Evolutionary conservation across 306 rosid genomes (phyloP), one percentile per base, ranked within the genome.

Genomic region (Herpetospermum pedunculosum): DNA sequence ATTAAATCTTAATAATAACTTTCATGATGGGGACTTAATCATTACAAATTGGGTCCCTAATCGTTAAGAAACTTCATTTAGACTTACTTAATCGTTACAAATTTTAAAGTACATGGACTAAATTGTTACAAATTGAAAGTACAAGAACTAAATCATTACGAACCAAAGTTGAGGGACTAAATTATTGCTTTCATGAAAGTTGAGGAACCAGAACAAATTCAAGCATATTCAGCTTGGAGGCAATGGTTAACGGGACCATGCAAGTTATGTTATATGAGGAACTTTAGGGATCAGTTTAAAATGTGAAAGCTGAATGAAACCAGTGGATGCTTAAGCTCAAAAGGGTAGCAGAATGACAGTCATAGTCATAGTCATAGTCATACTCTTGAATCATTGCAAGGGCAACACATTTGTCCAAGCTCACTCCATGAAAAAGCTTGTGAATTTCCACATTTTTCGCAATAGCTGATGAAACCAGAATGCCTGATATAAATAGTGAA

Each of bases 361-460:
- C n/a, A 59, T 48, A 48, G 6, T n/a, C n/a, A n/a, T 29, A 28
- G 77, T 53, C 40, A 54, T 40, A 15, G 19, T 37, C 52, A 58
- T 84, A 90, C 98, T 88, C 83, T 74, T 49, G 95, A 72, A 68
- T 64, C 46, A 57, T 80, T 81, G 87, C 95, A 91, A 74, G 91
- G 80, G 82, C 97, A 94, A 82, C 85, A 79, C 38, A 89, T 84
- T 75, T 77, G 88, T 41, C 97, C 95, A 52, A 94, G 90, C 64
- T 88, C 83, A 64, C 83, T 83, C 92, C 97, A 94, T 25, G 96
- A 87, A 80, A 81, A 86, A 47, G 81, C 87, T 73, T 84, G 81
- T 41, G 96, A 94, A 83, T 84, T 89, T 78, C 97, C 94, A 77
- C 96, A 94, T n/a, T 70, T 64, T 57, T 76, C 71, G 78, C 98